Evolutionary conservation across 495 filamentous ascomycete species (phyloP).

Genomic region (Lasiosphaeriaceae sp.): DNA sequence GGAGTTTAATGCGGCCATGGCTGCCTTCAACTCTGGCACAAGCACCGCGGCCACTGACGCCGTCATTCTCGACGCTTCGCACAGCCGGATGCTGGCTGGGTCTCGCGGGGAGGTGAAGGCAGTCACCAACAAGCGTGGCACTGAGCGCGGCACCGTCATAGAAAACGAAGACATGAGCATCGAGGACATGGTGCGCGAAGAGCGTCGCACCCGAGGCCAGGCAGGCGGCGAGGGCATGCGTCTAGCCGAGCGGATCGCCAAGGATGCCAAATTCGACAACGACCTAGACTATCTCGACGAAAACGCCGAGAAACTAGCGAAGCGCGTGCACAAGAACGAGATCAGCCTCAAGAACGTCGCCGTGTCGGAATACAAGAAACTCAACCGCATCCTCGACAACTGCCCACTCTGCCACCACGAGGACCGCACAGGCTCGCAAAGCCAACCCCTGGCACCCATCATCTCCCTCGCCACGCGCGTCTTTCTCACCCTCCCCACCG

Average conservation of each 20-base stretch:
- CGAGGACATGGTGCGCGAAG: slow-evolving; percentile 92
- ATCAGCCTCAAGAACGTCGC: slow-evolving; percentile 85
- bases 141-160: slow-evolving; percentile 73
- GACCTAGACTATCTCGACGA: slow-evolving; percentile 97
- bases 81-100: slow-evolving; percentile 82
- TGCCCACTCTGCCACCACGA: slow-evolving; percentile 94
- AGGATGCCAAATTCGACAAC: slow-evolving; percentile 87
- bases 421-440: slow-evolving; percentile 64
- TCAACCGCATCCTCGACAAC: slow-evolving; percentile 80
- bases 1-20: slow-evolving; percentile 75
- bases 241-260: slow-evolving; percentile 86
- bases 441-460: slow-evolving; percentile 73
- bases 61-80: slow-evolving; percentile 79
- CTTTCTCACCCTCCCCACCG: slow-evolving; percentile 83
- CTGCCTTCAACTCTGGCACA: slow-evolving; percentile 36
- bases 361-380: slow-evolving; percentile 83
- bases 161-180: slow-evolving; percentile 96
- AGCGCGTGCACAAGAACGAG: slow-evolving; percentile 81
- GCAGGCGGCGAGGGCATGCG: slow-evolving; percentile 75
- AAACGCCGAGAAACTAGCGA: slow-evolving; percentile 87
- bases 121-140: slow-evolving; percentile 70
- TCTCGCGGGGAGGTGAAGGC: slow-evolving; percentile 71
- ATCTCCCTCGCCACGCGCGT: slow-evolving; percentile 85
- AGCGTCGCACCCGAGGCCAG: slow-evolving; percentile 75
- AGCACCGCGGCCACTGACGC: slow-evolving; percentile 54